These are phyloP conservation scores for Elongisporangium prolatum DNA, from an alignment of 352 stramenopile species.

Conservation along the genomic window DNA sequence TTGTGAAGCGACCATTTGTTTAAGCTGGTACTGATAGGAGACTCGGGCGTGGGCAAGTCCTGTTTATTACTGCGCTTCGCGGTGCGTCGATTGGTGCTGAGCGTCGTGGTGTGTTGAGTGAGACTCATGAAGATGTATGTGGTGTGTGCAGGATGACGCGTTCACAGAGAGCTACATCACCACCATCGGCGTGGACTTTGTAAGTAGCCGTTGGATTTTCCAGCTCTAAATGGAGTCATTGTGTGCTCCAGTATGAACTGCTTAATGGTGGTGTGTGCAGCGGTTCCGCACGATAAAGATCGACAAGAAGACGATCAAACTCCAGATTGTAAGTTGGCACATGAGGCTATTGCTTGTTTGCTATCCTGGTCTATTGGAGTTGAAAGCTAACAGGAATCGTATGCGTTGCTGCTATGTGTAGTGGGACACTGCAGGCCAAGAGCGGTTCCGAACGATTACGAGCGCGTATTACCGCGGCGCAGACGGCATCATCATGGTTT, in stretches of 20 bases:
- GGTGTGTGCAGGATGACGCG: constrained; percentile 84
- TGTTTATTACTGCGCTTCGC: constrained; percentile 97
- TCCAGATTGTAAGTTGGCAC: constrained; percentile 91
- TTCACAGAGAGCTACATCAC: constrained; percentile 99
- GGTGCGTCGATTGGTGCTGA: constrained; percentile 64
- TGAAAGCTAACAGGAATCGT: not conserved
- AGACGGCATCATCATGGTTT: constrained; percentile 98
- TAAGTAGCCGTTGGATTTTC: constrained; percentile 28
- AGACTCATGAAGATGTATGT: not conserved
- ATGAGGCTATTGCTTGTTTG: not conserved
- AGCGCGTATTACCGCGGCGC: constrained; percentile 98
- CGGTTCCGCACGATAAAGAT: constrained; percentile 97
- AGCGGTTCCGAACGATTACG: constrained; percentile 98
- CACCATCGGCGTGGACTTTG: constrained; percentile 94
- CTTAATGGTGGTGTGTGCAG: constrained; percentile 25
- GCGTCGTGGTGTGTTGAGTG: not conserved
- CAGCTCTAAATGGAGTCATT: not conserved
- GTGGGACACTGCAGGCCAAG: constrained; percentile 98
- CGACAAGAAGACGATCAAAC: constrained; percentile 98
- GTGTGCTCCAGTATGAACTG: not conserved
- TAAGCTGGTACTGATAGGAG: constrained; percentile 98
- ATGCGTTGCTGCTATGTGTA: constrained; percentile 15
- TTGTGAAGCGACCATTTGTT: constrained; percentile 91
- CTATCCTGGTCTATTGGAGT: too few relatives aligned
- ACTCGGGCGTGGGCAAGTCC: constrained; percentile 98